Evolutionary conservation across 805 yeast species (phyloP).

Genomic region (Naumovozyma dairenensis): DNA sequence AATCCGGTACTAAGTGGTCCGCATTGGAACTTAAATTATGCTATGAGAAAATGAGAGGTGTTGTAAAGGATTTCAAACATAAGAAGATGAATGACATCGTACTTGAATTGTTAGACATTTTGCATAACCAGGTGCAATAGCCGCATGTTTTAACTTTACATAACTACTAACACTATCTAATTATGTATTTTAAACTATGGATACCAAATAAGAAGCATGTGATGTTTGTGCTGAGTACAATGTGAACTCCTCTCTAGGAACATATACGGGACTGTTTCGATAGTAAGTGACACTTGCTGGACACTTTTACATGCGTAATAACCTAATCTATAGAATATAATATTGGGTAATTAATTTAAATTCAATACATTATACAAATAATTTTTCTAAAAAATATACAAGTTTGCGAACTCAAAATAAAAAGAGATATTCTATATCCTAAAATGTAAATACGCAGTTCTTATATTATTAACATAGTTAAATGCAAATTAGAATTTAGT

Average conservation of each 20-base stretch:
- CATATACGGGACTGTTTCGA: no score
- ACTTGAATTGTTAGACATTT: conserved; percentile 19
- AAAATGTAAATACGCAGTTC: background rate
- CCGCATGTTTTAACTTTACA: background rate
- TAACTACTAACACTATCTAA: background rate
- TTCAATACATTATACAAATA: conserved; percentile 24
- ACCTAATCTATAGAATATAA: no score
- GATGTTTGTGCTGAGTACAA: no score
- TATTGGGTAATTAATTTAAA: background rate
- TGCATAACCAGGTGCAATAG: no score
- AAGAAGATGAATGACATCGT: conserved; percentile 31
- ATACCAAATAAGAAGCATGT: no score
- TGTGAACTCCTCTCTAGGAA: no score
- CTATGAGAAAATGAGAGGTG: conserved; percentile 48
- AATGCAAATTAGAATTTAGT: conserved; percentile 69
- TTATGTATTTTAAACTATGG: no score
- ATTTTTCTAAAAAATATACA: conserved; percentile 11
- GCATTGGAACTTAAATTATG: conserved; percentile 52
- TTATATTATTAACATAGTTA: conserved; percentile 1
- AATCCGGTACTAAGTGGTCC: conserved; percentile 41
- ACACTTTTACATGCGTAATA: no score
- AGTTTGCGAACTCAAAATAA: background rate
- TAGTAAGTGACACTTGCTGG: no score
- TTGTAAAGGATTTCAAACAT: conserved; percentile 39
- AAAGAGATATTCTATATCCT: background rate